Evolutionary conservation across 257 asterid species (phyloP).

Genomic region (Gentiana dahurica): DNA sequence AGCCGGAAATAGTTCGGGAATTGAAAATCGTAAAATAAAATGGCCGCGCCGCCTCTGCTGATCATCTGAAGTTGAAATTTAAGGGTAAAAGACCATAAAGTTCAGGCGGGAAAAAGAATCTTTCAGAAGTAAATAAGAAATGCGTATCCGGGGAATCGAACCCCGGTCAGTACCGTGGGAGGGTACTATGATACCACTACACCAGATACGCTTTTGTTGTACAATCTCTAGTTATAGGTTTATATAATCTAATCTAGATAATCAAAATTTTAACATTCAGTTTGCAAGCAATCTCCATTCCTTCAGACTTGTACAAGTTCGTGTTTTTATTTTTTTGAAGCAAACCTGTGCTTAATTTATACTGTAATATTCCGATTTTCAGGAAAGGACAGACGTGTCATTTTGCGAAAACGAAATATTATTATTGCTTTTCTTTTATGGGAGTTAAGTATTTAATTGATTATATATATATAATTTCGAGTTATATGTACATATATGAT

Average conservation of each 20-base stretch:
- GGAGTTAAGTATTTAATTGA: no score
- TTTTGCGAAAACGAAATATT: no score
- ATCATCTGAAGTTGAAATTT: background rate
- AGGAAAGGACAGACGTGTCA: no score
- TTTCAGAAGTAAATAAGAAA: background rate
- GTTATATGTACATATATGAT: no score
- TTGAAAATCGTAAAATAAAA: background rate
- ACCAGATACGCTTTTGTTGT: slow-evolving; percentile 63
- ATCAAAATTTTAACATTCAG: no score
- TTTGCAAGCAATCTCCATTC: no score
- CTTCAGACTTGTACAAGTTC: background rate
- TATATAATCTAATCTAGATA: no score
- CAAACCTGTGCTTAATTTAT: background rate
- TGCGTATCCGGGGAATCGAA: slow-evolving; percentile 99
- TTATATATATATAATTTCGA: no score
- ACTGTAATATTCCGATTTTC: no score
- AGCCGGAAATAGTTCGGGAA: background rate
- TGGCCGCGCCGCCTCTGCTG: background rate
- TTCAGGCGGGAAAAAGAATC: no score
- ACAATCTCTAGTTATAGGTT: no score
- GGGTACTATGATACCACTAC: slow-evolving; percentile 99
- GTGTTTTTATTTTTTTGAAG: background rate
- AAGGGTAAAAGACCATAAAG: background rate
- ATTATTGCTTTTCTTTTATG: no score
- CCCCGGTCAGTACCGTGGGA: slow-evolving; percentile 99